Evolutionary conservation across 495 filamentous ascomycete species (phyloP), one percentile per base, ranked within the genome.

Genomic region (Ramalina peruviana): DNA sequence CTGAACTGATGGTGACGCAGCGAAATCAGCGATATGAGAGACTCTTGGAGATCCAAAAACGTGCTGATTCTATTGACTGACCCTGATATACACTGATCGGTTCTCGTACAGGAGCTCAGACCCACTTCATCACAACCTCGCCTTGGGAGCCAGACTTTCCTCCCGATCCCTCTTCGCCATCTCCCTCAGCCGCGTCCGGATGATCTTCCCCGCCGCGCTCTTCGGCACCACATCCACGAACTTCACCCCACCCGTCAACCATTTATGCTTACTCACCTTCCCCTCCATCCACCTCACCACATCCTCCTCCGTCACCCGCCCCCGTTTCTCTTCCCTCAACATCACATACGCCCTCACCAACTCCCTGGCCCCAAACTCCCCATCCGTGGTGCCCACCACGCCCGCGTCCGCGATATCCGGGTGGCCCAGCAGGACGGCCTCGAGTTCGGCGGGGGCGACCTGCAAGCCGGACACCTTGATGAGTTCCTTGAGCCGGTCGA

Each of bases 401-500:
- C 85, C 88, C 0, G 80, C 85, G 58, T 97, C 90, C 21, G 80
- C 74, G 36, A 97, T 70, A 13, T 80, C 71, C 37, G 72, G 67
- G 60, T 90, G 86, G 10, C 74, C 71, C 0, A 84, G 63, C 15
- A 96, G 69, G 13, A 87, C 54, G 20, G 81, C 85, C 56, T 94
- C 89, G 3, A 94, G 71, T 62, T 96, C 88, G 3, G 89, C 86
- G 1, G 88, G 88, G 1, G 88, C 74, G 6, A 94, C 86, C 61
- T 92, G 88, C 69, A 89, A 87, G 17, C 87, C 88, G 50, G 50
- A 67, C 61, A 90, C 89, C 68, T 93, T 93, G 66, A 93, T 92
- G 41, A 94, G 68, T 65, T 94, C 87, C 87, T 6, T 83, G 56
- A 69, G 67, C 6, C 71, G 66, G 52, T 73, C 71, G 15, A 73